Percentiles rank a stretch among this genome's conserved stretches.
These are phyloP conservation scores for Puccinia sorghi DNA, from an alignment of 1,284 basidiomycete genomes.

Conservation along the genomic window DNA sequence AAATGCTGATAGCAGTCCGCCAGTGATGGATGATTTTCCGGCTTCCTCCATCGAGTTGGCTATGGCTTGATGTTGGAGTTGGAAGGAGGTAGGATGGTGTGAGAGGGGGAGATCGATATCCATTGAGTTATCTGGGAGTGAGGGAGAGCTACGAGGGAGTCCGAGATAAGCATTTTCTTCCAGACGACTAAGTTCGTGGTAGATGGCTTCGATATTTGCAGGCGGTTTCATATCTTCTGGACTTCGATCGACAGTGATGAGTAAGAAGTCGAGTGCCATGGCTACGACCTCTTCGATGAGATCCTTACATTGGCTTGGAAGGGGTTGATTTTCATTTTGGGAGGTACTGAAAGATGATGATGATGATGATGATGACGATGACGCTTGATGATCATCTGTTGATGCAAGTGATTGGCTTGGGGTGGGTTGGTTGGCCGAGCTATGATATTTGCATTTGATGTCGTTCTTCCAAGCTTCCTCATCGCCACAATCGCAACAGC, in stretches of 20 bases:
- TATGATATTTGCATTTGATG: conserved; percentile 72
- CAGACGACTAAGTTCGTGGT: conserved; percentile 30
- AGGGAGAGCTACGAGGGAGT: conserved; percentile 21
- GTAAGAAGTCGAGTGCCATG: conserved; percentile 77
- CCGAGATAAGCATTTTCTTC: conserved; percentile 47
- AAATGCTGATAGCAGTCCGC: conserved; percentile 30
- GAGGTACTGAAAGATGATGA: conserved; percentile 51
- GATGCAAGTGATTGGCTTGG: conserved; percentile 51
- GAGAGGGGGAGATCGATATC: conserved; percentile 39
- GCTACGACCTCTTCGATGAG: conserved; percentile 72
- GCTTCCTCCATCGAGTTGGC: conserved; percentile 34
- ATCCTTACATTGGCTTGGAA: conserved; percentile 65
- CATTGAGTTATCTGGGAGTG: conserved; percentile 42
- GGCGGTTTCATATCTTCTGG: conserved; percentile 49
- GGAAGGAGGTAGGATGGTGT: conserved; percentile 25
- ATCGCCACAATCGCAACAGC: conserved; percentile 88
- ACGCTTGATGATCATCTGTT: conserved; percentile 24
- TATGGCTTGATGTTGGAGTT: conserved; percentile 35
- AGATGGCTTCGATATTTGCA: conserved; percentile 32
- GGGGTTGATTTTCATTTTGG: conserved; percentile 58
- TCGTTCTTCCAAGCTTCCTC: conserved; percentile 74
- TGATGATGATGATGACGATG: background rate
- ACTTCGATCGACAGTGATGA: conserved; percentile 65
- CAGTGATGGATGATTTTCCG: conserved; percentile 26
- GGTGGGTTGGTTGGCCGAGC: conserved; percentile 55